Evolutionary conservation across 2,329 filamentous ascomycete genomes (phyloP).

Genomic region (Davidsoniella virescens): DNA sequence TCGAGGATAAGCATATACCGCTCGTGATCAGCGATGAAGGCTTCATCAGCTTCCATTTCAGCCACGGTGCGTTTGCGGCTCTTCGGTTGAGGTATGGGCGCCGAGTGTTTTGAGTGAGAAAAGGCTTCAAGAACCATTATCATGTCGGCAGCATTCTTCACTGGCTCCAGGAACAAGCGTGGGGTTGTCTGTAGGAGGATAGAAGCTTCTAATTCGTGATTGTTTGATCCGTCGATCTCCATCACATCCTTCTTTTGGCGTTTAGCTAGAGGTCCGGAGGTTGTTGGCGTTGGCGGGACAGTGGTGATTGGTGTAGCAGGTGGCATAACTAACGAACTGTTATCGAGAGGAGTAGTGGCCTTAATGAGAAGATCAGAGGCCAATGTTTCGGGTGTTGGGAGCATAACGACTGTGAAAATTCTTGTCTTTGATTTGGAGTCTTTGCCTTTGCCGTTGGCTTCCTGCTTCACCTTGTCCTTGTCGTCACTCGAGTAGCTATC

Average conservation of each 20-base stretch:
- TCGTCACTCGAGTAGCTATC: constrained; percentile 17
- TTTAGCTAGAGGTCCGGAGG: constrained; percentile 43
- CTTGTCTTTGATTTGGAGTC: constrained; percentile 40
- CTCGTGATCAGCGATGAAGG: constrained; percentile 74
- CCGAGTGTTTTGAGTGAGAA: constrained; percentile 61
- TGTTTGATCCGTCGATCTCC: constrained; percentile 58
- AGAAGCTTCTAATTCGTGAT: constrained; percentile 60
- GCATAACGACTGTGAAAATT: constrained; percentile 64
- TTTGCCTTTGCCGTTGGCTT: constrained; percentile 42
- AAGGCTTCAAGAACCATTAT: constrained; percentile 56
- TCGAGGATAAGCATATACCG: constrained; percentile 87
- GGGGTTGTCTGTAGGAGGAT: constrained; percentile 58
- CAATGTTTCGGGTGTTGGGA: constrained; percentile 62
- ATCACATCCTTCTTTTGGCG: constrained; percentile 54
- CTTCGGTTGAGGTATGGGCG: constrained; percentile 68
- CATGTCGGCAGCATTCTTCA: constrained; percentile 49
- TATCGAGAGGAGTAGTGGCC: constrained; percentile 48
- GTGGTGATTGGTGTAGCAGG: constrained; percentile 31
- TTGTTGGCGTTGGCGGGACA: constrained; percentile 45
- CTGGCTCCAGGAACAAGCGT: constrained; percentile 63
- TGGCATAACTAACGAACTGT: constrained; percentile 9
- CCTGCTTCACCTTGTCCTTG: constrained; percentile 22
- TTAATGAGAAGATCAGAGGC: constrained; percentile 63
- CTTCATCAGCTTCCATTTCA: constrained; percentile 89
- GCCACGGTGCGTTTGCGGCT: constrained; percentile 84